phyloP scores from a whole-genome alignment of 805 yeast genomes.

The Citeromyces matritensis region DNA sequence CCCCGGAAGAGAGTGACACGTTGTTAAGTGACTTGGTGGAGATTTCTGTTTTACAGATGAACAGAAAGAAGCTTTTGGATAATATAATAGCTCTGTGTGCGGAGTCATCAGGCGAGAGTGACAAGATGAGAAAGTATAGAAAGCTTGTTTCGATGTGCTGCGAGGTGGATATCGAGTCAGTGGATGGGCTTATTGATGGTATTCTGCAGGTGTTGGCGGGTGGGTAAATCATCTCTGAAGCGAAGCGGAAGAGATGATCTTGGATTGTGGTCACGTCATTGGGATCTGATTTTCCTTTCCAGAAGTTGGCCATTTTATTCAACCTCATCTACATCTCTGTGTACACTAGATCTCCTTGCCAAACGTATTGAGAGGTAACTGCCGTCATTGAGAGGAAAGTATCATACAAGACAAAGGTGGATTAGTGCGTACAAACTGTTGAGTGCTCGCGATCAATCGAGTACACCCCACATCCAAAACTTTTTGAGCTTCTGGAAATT shows the following conservation, averaged over 20 bases:
- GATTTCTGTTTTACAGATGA: conserved; percentile 36
- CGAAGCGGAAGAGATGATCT: background rate
- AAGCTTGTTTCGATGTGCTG: conserved; percentile 56
- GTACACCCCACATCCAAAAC: too few species aligned
- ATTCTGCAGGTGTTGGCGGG: conserved; percentile 16
- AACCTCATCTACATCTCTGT: too few species aligned
- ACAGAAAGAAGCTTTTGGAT: conserved; percentile 37
- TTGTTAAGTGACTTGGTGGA: conserved; percentile 16
- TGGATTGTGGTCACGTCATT: background rate
- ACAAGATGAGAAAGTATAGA: conserved; percentile 51
- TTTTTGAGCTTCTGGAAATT: too few species aligned
- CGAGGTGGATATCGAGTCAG: conserved; percentile 50
- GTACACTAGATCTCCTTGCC: too few species aligned
- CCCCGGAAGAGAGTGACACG: conserved; percentile 5
- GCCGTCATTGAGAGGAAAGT: too few species aligned
- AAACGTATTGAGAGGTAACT: too few species aligned
- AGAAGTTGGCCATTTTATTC: too few species aligned
- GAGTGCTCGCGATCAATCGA: too few species aligned
- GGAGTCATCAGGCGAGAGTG: conserved; percentile 26
- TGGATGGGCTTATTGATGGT: conserved; percentile 52
- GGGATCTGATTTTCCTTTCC: too few species aligned
- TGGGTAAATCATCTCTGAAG: background rate
- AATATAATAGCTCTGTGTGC: conserved; percentile 19
- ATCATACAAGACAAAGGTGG: too few species aligned
- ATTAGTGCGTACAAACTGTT: too few species aligned